Base-by-base conservation (phyloP, 2,329 filamentous ascomycete genomes). In the Arthrobotrys pseudoclavata region DNA sequence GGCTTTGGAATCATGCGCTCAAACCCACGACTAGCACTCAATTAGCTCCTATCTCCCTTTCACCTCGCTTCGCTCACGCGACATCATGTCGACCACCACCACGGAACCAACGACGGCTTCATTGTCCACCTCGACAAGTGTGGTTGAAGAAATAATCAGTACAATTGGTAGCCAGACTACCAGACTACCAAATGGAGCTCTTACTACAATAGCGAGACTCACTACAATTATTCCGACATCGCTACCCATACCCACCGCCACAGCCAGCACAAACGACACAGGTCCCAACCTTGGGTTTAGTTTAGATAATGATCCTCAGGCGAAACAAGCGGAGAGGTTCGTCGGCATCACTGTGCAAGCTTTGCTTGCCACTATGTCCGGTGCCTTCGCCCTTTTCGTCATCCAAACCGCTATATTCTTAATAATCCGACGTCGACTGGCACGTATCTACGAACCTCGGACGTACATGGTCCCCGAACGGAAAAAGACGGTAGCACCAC, bases 391-490 rank as follows among this genome's bases (percentile, higher is more conserved):
- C 45, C 57, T 76, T 13, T 76, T 76, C 52, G 55, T 76, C 20
- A 64, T 76, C 57, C 71, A 76, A 63, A 76, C 71, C 12, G 53
- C 40, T 34, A 45, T 62, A 7, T 76, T 76, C 29, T 4, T 76
- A 15, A 3, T 76, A 34, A 69, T 76, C 29, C 71, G 71, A 20
- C 71, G 71, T 18, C 55, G 64, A 6, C 47, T 76, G 2, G 47
- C 53, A 9, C 63, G 71, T 63, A 76, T 76, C 26, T 76, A 76
- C 64, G 71, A 76, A 60, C 71, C 71, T 1, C 53, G 71, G 64
- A 76, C 71, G 4, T 76, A 76, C 29, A 76, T 76, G 71, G 71
- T 76, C 26, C 71, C 71, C 37, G 71, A 76, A 42, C 64, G 71
- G 7, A 76, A 76, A 69, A 76, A 76, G 64, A 69, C 71, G 4